Evolutionary conservation across 2,329 filamentous ascomycete genomes (phyloP).

Genomic region (Penicillium paneum): DNA sequence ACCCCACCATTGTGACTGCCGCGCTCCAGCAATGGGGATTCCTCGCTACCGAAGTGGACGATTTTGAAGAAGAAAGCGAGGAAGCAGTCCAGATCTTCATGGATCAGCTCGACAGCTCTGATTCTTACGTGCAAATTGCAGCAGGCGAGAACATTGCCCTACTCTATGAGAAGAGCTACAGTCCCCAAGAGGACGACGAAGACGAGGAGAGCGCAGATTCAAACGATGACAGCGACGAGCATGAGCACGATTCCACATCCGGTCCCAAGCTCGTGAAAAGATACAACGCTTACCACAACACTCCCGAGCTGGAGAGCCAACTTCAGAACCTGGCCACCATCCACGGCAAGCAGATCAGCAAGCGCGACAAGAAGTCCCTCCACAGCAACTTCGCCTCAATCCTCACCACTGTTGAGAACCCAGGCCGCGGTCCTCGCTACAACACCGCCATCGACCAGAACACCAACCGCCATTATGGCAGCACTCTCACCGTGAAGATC

Average conservation of each 20-base stretch:
- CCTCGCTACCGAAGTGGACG: slow-evolving; percentile 72
- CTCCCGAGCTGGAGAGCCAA: slow-evolving; percentile 57
- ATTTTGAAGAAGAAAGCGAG: slow-evolving; percentile 68
- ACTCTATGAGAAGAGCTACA: slow-evolving; percentile 71
- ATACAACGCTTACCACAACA: slow-evolving; percentile 65
- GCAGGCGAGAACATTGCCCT: slow-evolving; percentile 79
- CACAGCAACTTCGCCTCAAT: slow-evolving; percentile 66
- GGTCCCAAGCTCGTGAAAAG: slow-evolving; percentile 55
- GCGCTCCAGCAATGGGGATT: slow-evolving; percentile 78
- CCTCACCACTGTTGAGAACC: slow-evolving; percentile 63
- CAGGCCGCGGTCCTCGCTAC: slow-evolving; percentile 63
- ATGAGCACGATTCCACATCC: slow-evolving; percentile 40
- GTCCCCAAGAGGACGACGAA: slow-evolving; percentile 58
- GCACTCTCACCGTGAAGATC: slow-evolving; percentile 60
- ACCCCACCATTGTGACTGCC: slow-evolving; percentile 66
- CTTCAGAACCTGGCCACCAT: slow-evolving; percentile 59
- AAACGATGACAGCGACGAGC: slow-evolving; percentile 42
- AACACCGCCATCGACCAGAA: slow-evolving; percentile 62
- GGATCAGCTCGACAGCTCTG: slow-evolving; percentile 76
- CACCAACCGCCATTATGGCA: slow-evolving; percentile 59
- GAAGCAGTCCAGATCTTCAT: slow-evolving; percentile 74
- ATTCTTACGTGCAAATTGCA: slow-evolving; percentile 69
- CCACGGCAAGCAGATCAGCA: slow-evolving; percentile 61
- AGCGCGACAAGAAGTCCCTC: slow-evolving; percentile 64
- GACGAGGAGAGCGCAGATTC: slow-evolving; percentile 46